Base-by-base conservation (phyloP, 129 eudicot genomes). In the Arctium lappa region DNA sequence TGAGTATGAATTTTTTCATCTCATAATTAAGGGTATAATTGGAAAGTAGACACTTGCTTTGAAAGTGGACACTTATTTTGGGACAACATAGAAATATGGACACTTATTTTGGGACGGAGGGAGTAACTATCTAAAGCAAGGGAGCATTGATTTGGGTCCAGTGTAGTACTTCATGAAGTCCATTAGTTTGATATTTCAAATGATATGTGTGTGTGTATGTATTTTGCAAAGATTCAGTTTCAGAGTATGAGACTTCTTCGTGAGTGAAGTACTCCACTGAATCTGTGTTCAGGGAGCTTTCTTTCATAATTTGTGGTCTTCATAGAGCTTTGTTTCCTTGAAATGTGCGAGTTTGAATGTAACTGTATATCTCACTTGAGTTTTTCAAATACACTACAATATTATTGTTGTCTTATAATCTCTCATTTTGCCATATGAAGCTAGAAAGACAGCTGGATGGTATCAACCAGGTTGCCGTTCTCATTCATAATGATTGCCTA, bases 391-490 rank as follows among this genome's bases (percentile, higher is more conserved):
- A 63, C 27, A 8, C 16, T 50, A 16, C 32, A 15, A 40, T 34
- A 44, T 18, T 50, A 62, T 63, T 71, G 15, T 13, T 37, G 79
- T 65, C 80, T 86, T 77, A 63, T 83, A 70, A 77, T 87, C 72
- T 81, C 66, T 42, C 60, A 71, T 72, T 87, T 89, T 86, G 73
- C 34, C 70, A 74, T 85, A 18, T 93, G 94, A 87, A 95, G 99
- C 91, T 93, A 85, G 97, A 93, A 82, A 89, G 94, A 84, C 97
- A 95, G 91, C 99, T 93, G 86, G 99, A 93, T 80, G 83, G 93
- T 80, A 91, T 95, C 80, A 93, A 90, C 89, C 98, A 93, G 93
- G 97, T 89, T 80, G 97, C 99, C 78, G 98, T 95, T 82, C 94
- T 95, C 80, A 89, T 95, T 85, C 97, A 95, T 91, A 95, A 95